Evolutionary conservation across 176 grass and related monocot species (phyloP).

Genomic region (Bolboschoenus planiculmis): DNA sequence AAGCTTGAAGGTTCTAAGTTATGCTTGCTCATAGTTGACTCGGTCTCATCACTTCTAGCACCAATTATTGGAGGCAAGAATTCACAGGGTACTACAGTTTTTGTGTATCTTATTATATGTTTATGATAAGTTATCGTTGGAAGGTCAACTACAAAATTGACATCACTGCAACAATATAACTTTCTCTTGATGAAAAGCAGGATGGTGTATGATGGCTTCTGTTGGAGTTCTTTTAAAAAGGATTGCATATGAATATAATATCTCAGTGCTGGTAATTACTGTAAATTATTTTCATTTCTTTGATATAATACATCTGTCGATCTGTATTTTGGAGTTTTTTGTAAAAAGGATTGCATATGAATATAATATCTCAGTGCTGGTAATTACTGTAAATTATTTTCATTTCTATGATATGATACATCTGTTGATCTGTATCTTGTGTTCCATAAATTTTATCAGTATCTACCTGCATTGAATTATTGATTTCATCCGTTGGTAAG

Average conservation of each 20-base stretch:
- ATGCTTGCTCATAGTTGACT: slow-evolving; percentile 84
- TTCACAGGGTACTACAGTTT: slow-evolving; percentile 59
- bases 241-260: slow-evolving; percentile 60
- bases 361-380: slow-evolving; percentile 65
- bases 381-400: slow-evolving; percentile 11
- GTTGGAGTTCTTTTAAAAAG: slow-evolving; percentile 58
- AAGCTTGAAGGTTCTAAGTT: slow-evolving; percentile 38
- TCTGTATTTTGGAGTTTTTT: slow-evolving; percentile 44
- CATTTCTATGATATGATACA: not conserved
- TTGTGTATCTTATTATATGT: not conserved
- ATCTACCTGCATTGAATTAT: not conserved
- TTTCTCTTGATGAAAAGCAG: slow-evolving; percentile 23
- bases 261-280: slow-evolving; percentile 49
- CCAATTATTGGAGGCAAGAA: slow-evolving; percentile 72
- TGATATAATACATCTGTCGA: not conserved
- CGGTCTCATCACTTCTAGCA: slow-evolving; percentile 68
- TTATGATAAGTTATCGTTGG: not conserved
- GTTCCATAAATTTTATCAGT: not conserved
- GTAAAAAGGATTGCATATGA: slow-evolving; percentile 72
- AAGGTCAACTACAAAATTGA: slow-evolving; percentile 5
- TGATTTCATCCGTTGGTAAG: not conserved
- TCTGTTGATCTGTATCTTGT: not conserved
- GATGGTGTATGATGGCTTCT: slow-evolving; percentile 61
- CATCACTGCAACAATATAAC: not conserved
- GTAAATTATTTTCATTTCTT: not conserved